A percentile compares a stretch with the other conserved stretches of the same genome.
Evolutionary conservation across 768 basidiomycete genomes (phyloP).

Genomic region (Pisolithus albus): DNA sequence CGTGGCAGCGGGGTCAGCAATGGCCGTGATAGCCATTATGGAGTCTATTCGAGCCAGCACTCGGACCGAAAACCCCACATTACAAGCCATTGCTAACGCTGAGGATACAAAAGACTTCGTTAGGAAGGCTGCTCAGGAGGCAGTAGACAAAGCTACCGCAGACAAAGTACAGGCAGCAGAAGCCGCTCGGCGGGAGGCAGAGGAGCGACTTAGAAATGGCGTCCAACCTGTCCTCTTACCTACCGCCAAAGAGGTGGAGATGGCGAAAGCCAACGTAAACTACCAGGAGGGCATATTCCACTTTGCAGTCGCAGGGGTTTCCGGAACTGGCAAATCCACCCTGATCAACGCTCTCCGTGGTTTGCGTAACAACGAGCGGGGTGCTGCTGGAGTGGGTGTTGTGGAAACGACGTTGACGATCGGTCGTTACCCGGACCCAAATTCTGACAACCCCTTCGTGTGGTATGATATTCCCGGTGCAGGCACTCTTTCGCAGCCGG

Average conservation of each 20-base stretch:
- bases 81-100: too few species aligned
- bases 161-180: not conserved
- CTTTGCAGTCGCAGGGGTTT: constrained; percentile 21
- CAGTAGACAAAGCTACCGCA: not conserved
- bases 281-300: constrained; percentile 17
- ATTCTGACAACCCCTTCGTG: too few species aligned
- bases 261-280: constrained; percentile 1
- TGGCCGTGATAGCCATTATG: too few species aligned
- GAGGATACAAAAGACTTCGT: too few species aligned
- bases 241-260: constrained; percentile 6
- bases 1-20: too few species aligned
- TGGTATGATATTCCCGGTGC: too few species aligned
- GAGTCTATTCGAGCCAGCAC: too few species aligned
- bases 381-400: constrained; percentile 18
- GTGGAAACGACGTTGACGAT: constrained; percentile 16
- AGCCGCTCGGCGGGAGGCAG: constrained; percentile 2
- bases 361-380: constrained; percentile 7
- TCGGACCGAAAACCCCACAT: too few species aligned
- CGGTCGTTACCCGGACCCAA: not conserved
- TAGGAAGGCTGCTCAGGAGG: not conserved
- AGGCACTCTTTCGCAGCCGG: constrained; percentile 6
- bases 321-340: constrained; percentile 6
- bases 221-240: constrained; percentile 13
- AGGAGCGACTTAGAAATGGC: constrained; percentile 5
- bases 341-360: constrained; percentile 22